Base-by-base conservation (phyloP, 2,329 filamentous ascomycete genomes). In the Lachnellula willkommii region DNA sequence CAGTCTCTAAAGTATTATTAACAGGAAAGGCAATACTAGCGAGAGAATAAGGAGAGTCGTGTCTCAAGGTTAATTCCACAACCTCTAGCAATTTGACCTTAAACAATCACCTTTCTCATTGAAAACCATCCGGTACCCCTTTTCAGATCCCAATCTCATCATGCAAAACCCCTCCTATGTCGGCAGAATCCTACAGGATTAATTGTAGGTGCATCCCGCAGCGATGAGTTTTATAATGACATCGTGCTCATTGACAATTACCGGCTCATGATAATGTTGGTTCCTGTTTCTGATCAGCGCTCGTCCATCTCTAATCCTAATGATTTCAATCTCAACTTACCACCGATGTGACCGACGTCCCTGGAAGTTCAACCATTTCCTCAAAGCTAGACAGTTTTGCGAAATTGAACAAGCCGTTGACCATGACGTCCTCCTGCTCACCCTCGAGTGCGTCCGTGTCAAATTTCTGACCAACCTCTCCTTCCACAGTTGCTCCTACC, bases 341-440 rank as follows among this genome's bases (percentile, higher is more conserved):
- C 42, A 53, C 43, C 14, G 28, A 35, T 24, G 40, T 61, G 36
- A 62, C 40, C 7, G 58, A 50, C 11, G 55, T 60, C 4, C 63
- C 62, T 2, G 63, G 63, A 46, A 65, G 43, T 28, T 56, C 54
- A 17, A 65, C 56, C 47, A 60, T 37, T 15, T 65, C 62, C 47
- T 64, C 63, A 28, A 63, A 65, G 0, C 60, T 62, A 0, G 56
- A 54, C 40, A 64, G 43, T 14, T 58, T 57, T 2, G 63, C 60
- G 47, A 65, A 65, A 40, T 65, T 65, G 49, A 62, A 63, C 28
- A 59, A 26, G 2, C 63, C 63, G 47, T 60, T 53, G n/a, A 61
- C 50, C 22, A 57, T 52, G 7, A 50, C 53, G 20, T 58, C 51
- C 12, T 48, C 40, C 28, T 54, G 55, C 35, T 63, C 58, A 7